Evolutionary conservation across 768 basidiomycete species (phyloP).

Genomic region (Polyporus arcularius): DNA sequence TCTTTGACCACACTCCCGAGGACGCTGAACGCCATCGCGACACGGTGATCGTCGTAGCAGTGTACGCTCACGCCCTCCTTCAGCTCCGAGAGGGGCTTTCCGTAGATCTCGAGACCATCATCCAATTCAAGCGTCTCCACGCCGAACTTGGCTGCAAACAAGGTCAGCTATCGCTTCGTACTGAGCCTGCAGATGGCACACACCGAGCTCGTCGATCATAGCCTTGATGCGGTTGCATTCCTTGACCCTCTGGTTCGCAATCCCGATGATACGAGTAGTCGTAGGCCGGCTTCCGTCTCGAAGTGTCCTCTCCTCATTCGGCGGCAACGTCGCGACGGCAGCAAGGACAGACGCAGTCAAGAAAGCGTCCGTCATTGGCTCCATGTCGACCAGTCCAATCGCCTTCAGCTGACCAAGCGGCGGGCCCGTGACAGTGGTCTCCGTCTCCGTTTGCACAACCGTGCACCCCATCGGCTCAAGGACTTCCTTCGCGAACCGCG

Average conservation of each 20-base stretch:
- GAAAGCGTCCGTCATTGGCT: slow-evolving; percentile 99
- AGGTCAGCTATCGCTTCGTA: background rate
- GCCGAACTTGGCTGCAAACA: slow-evolving; percentile 81
- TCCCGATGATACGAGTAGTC: slow-evolving; percentile 85
- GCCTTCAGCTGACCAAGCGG: slow-evolving; percentile 79
- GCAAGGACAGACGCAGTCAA: slow-evolving; percentile 92
- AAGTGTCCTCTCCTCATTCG: slow-evolving; percentile 51
- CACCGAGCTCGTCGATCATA: slow-evolving; percentile 95
- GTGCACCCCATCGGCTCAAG: slow-evolving; percentile 93
- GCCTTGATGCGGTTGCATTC: slow-evolving; percentile 97
- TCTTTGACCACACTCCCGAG: slow-evolving; percentile 70
- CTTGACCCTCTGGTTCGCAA: slow-evolving; percentile 98
- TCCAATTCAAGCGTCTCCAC: slow-evolving; percentile 90
- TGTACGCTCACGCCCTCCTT: slow-evolving; percentile 77
- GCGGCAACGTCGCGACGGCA: slow-evolving; percentile 63
- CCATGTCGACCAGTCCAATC: slow-evolving; percentile 92
- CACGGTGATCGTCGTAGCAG: slow-evolving; percentile 98
- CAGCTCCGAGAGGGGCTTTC: slow-evolving; percentile 65
- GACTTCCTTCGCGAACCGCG: slow-evolving; percentile 90
- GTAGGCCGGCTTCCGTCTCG: slow-evolving; percentile 34
- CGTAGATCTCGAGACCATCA: slow-evolving; percentile 90
- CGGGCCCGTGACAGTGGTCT: slow-evolving; percentile 92
- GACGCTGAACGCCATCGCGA: slow-evolving; percentile 98
- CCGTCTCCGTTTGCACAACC: slow-evolving; percentile 83
- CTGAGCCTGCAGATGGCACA: slow-evolving; percentile 20